Conservation (phyloP, 805 yeast genomes). For the Starmerella asiatica region DNA sequence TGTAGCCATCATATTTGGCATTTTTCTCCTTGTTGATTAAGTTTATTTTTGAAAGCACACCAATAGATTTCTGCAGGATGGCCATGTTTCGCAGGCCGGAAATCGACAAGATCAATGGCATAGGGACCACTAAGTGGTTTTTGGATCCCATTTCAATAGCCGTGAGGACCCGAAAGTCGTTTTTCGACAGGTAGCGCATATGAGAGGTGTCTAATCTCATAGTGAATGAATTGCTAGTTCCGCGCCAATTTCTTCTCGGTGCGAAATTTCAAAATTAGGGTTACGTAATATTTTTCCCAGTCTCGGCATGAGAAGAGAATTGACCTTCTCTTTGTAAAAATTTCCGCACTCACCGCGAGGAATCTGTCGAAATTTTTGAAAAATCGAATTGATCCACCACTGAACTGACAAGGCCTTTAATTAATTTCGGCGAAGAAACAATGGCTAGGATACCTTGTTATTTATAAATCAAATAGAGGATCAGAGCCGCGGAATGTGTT, state of each 20-base stretch:
- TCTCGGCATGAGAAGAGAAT: too few species aligned
- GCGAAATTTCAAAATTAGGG: background rate
- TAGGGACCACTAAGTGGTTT: conserved; percentile 92
- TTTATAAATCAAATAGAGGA: too few species aligned
- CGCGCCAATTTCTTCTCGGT: background rate
- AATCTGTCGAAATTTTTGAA: too few species aligned
- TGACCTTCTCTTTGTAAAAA: background rate
- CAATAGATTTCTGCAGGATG: conserved; percentile 62
- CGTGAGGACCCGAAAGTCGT: conserved; percentile 77
- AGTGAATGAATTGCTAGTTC: too few species aligned
- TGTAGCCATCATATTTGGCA: conserved; percentile 90
- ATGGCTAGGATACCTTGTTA: too few species aligned
- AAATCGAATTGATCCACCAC: too few species aligned
- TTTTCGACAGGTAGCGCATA: conserved; percentile 83
- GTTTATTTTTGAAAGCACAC: conserved; percentile 76
- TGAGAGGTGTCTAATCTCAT: conserved; percentile 91
- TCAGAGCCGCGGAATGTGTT: too few species aligned
- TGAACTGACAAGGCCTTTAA: too few species aligned
- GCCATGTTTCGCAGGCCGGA: conserved; percentile 66
- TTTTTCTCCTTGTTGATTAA: conserved; percentile 67
- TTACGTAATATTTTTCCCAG: too few species aligned
- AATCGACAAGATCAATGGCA: conserved; percentile 62
- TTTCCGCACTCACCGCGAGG: too few species aligned
- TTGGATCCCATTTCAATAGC: conserved; percentile 79
- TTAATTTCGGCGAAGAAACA: too few species aligned